Conservation (phyloP, 2,329 filamentous ascomycete species). For the Alternaria rosae region DNA sequence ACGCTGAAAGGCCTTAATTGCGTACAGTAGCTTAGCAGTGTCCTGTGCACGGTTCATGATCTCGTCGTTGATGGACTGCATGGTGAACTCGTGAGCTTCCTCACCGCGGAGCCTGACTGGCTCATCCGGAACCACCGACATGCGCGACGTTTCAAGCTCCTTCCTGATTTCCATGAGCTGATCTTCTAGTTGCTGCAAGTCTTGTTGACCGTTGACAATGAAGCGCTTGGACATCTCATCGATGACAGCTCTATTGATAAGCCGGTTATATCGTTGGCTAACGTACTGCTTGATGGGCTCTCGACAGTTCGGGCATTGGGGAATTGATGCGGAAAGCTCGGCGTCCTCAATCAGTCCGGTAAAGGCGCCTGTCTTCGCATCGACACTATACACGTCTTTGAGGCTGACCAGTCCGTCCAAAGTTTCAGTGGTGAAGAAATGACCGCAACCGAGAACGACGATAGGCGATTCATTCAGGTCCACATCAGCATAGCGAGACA, state of each 20-base stretch:
- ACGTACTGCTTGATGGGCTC: slow-evolving; percentile 42
- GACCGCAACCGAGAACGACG: slow-evolving; percentile 36
- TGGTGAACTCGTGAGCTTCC: not conserved
- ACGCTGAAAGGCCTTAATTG: slow-evolving; percentile 27
- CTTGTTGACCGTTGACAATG: slow-evolving; percentile 38
- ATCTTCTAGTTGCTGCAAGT: slow-evolving; percentile 34
- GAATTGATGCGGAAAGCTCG: slow-evolving; percentile 32
- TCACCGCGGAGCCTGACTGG: not conserved
- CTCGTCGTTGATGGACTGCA: slow-evolving; percentile 2
- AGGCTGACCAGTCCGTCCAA: slow-evolving; percentile 41
- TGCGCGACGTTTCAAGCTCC: slow-evolving; percentile 24
- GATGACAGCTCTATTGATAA: slow-evolving; percentile 49
- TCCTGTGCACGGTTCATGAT: slow-evolving; percentile 24
- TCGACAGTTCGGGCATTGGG: slow-evolving; percentile 45
- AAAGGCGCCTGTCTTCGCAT: slow-evolving; percentile 24
- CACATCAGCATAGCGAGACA: slow-evolving; percentile 33
- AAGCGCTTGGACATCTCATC: slow-evolving; percentile 51
- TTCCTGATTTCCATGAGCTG: slow-evolving; percentile 23
- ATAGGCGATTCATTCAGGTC: slow-evolving; percentile 39
- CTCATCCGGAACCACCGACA: not conserved
- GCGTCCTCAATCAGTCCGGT: slow-evolving; percentile 34
- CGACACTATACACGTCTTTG: slow-evolving; percentile 30
- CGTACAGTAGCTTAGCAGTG: slow-evolving; percentile 21
- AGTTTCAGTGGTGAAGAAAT: slow-evolving; percentile 43
- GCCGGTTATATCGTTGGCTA: slow-evolving; percentile 48